Evolutionary conservation across 225 moss, liverwort and hornwort genomes (phyloP).

Genomic region (Climacium dendroides): DNA sequence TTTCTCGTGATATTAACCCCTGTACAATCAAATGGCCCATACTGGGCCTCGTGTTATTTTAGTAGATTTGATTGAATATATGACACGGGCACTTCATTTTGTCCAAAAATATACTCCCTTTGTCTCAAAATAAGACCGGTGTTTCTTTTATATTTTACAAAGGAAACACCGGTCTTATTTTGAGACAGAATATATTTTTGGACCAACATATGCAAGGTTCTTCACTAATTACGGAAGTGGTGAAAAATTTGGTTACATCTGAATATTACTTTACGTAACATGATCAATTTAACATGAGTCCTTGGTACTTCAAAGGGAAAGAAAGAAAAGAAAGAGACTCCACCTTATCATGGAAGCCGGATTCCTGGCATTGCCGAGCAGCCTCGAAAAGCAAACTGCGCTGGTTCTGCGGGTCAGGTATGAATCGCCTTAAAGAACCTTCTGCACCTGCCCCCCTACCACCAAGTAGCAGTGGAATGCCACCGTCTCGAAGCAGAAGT

Average conservation of each 20-base stretch:
- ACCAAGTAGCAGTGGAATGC: constrained; percentile 77
- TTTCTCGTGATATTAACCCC: not conserved
- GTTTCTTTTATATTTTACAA: too few relatives aligned
- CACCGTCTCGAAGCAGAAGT: constrained; percentile 79
- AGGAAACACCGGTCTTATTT: too few relatives aligned
- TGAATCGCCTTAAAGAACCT: constrained; percentile 66
- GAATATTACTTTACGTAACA: not conserved
- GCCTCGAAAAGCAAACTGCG: constrained; percentile 68
- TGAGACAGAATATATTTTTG: not conserved
- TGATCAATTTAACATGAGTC: not conserved
- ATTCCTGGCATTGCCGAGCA: constrained; percentile 90
- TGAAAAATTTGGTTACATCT: not conserved
- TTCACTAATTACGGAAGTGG: not conserved
- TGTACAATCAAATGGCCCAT: not conserved
- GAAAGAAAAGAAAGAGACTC: not conserved
- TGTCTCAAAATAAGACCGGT: too few relatives aligned
- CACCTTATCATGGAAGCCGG: constrained; percentile 87
- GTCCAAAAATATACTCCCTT: too few relatives aligned
- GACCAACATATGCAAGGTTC: not conserved
- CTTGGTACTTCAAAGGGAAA: not conserved
- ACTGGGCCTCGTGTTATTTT: not conserved
- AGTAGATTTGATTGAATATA: not conserved
- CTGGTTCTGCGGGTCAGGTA: constrained; percentile 74
- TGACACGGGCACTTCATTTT: not conserved
- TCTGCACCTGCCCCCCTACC: constrained; percentile 50